Evolutionary conservation across 2,329 filamentous ascomycete species (phyloP).

Genomic region (Chaetomium sp.): DNA sequence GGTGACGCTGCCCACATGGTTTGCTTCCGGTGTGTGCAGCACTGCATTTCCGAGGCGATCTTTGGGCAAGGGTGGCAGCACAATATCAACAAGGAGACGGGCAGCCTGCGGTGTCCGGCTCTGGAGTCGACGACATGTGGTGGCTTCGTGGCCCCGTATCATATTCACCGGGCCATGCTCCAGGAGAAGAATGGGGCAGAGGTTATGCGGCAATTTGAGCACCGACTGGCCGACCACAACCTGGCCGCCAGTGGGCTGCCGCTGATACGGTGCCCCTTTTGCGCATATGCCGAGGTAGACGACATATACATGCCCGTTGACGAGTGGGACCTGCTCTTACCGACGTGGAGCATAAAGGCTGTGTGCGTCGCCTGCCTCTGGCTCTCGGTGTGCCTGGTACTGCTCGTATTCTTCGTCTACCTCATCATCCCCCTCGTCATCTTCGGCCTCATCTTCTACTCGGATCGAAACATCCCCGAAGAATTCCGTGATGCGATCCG

Average conservation of each 20-base stretch:
- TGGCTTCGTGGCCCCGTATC: conserved; percentile 63
- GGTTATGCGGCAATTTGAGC: conserved; percentile 68
- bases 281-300: conserved; percentile 83
- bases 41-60: conserved; percentile 76
- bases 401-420: background rate
- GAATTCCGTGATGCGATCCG: conserved; percentile 55
- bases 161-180: conserved; percentile 66
- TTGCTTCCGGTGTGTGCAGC: conserved; percentile 76
- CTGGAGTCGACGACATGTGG: conserved; percentile 63
- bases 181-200: conserved; percentile 64
- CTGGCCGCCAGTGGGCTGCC: conserved; percentile 67
- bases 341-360: conserved; percentile 43
- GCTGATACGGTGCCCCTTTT: conserved; percentile 82
- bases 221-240: conserved; percentile 68
- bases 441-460: conserved; percentile 36
- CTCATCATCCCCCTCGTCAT: background rate
- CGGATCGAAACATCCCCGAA: conserved; percentile 35
- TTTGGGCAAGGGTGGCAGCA: conserved; percentile 90
- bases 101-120: conserved; percentile 78
- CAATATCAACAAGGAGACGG: conserved; percentile 64
- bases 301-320: conserved; percentile 58
- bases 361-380: conserved; percentile 38
- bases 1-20: conserved; percentile 59
- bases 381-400: conserved; percentile 46
- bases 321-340: conserved; percentile 51